phyloP scores from a whole-genome alignment of 1,139 yeast genomes.

The Candida sanyaensis region DNA sequence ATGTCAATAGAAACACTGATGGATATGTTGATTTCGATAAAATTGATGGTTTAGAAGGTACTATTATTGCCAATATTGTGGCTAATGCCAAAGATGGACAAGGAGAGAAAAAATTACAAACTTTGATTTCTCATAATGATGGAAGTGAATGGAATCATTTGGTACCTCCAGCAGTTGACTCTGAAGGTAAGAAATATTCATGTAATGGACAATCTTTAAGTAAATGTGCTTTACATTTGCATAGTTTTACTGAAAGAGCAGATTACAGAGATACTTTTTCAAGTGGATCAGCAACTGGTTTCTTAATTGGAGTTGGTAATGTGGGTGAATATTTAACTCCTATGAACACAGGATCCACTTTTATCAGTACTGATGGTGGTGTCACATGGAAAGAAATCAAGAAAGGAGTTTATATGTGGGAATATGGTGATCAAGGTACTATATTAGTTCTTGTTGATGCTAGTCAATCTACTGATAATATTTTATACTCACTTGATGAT shows the following conservation, averaged over 20 bases:
- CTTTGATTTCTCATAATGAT: constrained; percentile 84
- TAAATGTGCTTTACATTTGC: constrained; percentile 80
- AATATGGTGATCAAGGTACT: constrained; percentile 93
- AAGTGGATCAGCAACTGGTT: constrained; percentile 86
- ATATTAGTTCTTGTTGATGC: constrained; percentile 71
- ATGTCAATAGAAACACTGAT: constrained; percentile 68
- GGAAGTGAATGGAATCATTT: constrained; percentile 86
- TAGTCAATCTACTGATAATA: constrained; percentile 53
- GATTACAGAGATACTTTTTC: constrained; percentile 86
- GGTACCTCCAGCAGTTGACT: constrained; percentile 65
- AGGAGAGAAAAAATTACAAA: constrained; percentile 55
- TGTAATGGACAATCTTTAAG: constrained; percentile 55
- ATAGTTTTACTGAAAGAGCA: constrained; percentile 85
- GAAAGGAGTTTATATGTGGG: constrained; percentile 86
- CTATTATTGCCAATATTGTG: constrained; percentile 72
- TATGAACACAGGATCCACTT: constrained; percentile 55
- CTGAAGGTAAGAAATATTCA: constrained; percentile 56
- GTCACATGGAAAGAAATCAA: constrained; percentile 78
- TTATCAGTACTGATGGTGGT: constrained; percentile 86
- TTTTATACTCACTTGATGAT: constrained; percentile 73
- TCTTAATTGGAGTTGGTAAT: constrained; percentile 86
- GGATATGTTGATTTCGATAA: constrained; percentile 93
- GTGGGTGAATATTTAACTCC: constrained; percentile 65
- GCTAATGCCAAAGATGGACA: constrained; percentile 34
- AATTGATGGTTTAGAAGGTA: constrained; percentile 86